phyloP scores from a whole-genome alignment of 2,329 filamentous ascomycete species.

The Colletotrichum sp. region DNA sequence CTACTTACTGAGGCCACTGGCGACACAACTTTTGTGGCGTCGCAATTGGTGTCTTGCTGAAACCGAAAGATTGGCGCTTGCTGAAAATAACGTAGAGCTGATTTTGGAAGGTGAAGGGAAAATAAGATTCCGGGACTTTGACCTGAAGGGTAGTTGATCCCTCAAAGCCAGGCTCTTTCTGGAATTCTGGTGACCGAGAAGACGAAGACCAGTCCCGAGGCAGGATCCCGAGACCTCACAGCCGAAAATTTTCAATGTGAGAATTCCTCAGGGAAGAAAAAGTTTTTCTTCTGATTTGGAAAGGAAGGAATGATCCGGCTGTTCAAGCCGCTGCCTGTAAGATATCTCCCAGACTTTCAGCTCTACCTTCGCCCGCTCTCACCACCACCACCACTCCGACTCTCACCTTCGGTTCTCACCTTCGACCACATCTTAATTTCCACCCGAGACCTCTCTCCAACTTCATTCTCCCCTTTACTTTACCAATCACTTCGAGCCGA shows the following conservation, averaged over 20 bases:
- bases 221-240: rapidly evolving
- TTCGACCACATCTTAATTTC: not conserved
- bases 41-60: not conserved
- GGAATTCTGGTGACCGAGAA: rapidly evolving
- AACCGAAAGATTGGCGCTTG: rapidly evolving
- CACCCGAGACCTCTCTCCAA: not conserved
- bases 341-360: no score
- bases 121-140: not conserved
- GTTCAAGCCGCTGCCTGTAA: not conserved
- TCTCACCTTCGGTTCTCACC: not conserved
- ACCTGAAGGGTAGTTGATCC: rapidly evolving
- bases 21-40: rapidly evolving
- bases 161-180: not conserved
- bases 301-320: not conserved
- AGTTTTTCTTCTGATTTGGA: not conserved
- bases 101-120: rapidly evolving
- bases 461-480: not conserved
- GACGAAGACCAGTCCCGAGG: rapidly evolving
- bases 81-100: rapidly evolving
- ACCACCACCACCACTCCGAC: not conserved
- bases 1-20: not conserved
- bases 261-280: not conserved
- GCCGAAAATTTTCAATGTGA: rapidly evolving
- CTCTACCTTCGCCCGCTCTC: no score
- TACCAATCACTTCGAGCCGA: not conserved